These are phyloP conservation scores for Hyphodiscus hymeniophilus DNA, from an alignment of 495 filamentous ascomycete species.

Conservation along the genomic window DNA sequence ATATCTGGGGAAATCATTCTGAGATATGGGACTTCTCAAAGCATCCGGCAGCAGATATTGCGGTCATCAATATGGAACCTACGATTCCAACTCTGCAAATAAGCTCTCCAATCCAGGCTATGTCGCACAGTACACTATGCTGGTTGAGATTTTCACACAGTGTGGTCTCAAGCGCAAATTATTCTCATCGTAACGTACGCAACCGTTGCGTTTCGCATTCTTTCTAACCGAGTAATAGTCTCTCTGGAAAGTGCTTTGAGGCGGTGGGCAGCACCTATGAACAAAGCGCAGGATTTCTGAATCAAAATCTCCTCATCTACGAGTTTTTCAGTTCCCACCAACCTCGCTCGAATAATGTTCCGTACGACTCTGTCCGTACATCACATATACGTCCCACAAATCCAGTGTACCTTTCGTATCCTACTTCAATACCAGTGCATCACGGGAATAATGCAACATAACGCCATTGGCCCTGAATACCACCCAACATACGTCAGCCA, in stretches of 20 bases:
- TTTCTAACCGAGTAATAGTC: conserved; percentile 29
- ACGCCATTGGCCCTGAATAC: conserved; percentile 55
- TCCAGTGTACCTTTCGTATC: conserved; percentile 47
- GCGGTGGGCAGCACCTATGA: conserved; percentile 44
- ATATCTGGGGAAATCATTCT: conserved; percentile 43
- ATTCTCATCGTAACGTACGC: conserved; percentile 49
- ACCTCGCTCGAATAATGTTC: conserved; percentile 33
- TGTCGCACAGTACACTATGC: conserved; percentile 46
- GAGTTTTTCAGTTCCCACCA: conserved; percentile 45
- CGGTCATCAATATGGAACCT: conserved; percentile 63
- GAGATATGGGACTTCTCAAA: conserved; percentile 53
- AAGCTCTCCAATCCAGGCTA: conserved; percentile 46
- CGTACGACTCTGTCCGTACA: conserved; percentile 37
- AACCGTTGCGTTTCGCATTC: neutral
- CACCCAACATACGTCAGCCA: conserved; percentile 63
- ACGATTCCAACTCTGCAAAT: conserved; percentile 54
- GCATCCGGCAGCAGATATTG: conserved; percentile 54
- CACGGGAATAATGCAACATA: conserved; percentile 60
- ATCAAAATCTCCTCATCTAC: conserved; percentile 47
- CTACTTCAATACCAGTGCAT: conserved; percentile 62
- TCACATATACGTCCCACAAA: conserved; percentile 26
- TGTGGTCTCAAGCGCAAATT: conserved; percentile 55
- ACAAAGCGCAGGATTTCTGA: conserved; percentile 37
- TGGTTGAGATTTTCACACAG: conserved; percentile 52
- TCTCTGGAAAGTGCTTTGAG: conserved; percentile 55